Conservation (phyloP, 2,329 filamentous ascomycete species). For the Trichoderma guizhouense region DNA sequence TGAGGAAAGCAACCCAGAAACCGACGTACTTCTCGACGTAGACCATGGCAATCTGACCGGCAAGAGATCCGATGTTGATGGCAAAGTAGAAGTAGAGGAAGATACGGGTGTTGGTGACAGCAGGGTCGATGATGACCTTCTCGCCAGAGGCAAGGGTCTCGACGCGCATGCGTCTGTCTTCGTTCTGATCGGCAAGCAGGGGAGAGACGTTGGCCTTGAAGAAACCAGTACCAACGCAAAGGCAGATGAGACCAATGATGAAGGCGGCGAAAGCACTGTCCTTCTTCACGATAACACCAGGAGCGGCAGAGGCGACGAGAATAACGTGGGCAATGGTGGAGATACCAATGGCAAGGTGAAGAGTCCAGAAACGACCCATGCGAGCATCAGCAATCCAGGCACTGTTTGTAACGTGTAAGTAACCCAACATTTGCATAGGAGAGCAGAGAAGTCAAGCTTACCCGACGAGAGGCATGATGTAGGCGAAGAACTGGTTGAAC, state of each 20-base stretch:
- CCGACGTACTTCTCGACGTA: conserved; percentile 74
- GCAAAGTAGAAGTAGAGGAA: conserved; percentile 59
- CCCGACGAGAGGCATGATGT: conserved; percentile 57
- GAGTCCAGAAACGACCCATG: conserved; percentile 69
- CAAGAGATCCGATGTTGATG: conserved; percentile 62
- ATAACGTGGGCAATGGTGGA: conserved; percentile 65
- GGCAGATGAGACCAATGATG: conserved; percentile 58
- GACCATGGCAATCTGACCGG: conserved; percentile 59
- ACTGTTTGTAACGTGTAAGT: conserved; percentile 26
- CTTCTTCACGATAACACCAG: conserved; percentile 55
- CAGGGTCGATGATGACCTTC: conserved; percentile 68
- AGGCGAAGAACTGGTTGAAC: conserved; percentile 61
- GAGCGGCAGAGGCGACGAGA: conserved; percentile 62
- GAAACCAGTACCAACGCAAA: conserved; percentile 67
- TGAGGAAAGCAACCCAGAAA: conserved; percentile 68
- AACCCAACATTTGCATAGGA: not conserved
- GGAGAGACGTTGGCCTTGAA: conserved; percentile 80
- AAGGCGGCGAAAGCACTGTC: conserved; percentile 62
- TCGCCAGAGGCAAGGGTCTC: conserved; percentile 53
- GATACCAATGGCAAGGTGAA: conserved; percentile 63
- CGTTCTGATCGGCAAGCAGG: conserved; percentile 68
- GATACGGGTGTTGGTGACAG: conserved; percentile 64
- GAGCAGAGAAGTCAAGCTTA: conserved; percentile 26
- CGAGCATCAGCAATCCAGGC: conserved; percentile 64
- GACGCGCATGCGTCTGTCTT: conserved; percentile 55